phyloP scores from a whole-genome alignment of 1,139 yeast genomes.

The Petasospora fabianii region DNA sequence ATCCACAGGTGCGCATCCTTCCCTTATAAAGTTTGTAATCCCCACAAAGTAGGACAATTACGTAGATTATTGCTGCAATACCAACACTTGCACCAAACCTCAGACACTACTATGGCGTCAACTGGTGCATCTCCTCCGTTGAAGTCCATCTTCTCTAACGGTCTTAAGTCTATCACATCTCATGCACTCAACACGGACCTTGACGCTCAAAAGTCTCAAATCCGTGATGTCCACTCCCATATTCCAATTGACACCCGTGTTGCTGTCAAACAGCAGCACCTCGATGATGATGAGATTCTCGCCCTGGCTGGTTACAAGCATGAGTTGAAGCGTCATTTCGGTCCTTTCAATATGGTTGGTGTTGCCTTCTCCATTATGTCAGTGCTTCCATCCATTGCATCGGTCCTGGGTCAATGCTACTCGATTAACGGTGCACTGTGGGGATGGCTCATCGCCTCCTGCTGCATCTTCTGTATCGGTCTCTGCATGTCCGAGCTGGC shows the following conservation, averaged over 20 bases:
- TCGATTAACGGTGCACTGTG: conserved; percentile 32
- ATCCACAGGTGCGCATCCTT: too few species aligned
- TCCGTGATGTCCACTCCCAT: conserved; percentile 18
- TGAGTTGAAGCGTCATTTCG: conserved; percentile 43
- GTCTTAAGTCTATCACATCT: conserved; percentile 15
- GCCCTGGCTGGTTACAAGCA: conserved; percentile 52
- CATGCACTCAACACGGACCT: conserved; percentile 18
- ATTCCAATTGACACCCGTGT: conserved; percentile 19
- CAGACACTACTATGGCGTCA: too few species aligned
- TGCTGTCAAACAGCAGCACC: conserved; percentile 11
- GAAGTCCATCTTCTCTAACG: conserved; percentile 10
- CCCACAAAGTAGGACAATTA: too few species aligned
- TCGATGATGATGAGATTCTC: conserved; percentile 42
- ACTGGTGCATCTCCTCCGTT: conserved; percentile 10
- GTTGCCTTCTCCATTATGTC: conserved; percentile 52
- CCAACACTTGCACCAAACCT: too few species aligned
- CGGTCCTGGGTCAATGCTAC: conserved; percentile 33
- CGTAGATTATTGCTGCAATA: too few species aligned
- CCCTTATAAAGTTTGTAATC: too few species aligned
- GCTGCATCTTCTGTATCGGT: conserved; percentile 36
- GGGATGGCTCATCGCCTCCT: conserved; percentile 30
- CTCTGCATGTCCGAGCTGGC: conserved; percentile 58
- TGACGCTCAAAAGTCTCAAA: conserved; percentile 13
- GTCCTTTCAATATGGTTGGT: conserved; percentile 45
- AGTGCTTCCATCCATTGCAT: conserved; percentile 43